Percentiles rank a stretch among this genome's conserved stretches.
These are phyloP conservation scores for Cyclanthera cordifolia DNA, from an alignment of 306 rosid species.

Conservation along the genomic window DNA sequence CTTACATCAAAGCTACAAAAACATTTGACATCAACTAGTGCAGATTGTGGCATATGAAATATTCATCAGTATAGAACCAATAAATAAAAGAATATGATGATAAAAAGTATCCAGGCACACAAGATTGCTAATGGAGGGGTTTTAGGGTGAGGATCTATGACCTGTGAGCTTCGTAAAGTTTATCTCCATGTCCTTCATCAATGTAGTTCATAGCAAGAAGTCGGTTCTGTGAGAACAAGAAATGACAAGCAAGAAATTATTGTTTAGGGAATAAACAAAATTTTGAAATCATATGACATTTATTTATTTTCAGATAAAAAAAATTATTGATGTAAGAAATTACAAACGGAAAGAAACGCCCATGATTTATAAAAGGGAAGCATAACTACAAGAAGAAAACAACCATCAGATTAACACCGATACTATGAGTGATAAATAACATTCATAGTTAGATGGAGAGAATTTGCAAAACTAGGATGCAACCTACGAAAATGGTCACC, in stretches of 20 bases:
- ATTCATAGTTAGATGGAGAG: no score
- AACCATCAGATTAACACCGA: no score
- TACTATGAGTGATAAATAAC: no score
- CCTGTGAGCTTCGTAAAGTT: slow-evolving; percentile 89
- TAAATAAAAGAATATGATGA: neutral
- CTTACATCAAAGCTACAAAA: slow-evolving; percentile 1
- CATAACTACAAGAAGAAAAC: no score
- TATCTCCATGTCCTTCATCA: slow-evolving; percentile 72
- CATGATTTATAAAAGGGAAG: no score
- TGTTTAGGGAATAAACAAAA: neutral
- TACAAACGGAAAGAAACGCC: no score
- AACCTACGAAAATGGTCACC: no score
- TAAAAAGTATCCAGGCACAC: neutral
- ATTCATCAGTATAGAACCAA: neutral
- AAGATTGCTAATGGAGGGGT: neutral
- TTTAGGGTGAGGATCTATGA: slow-evolving; percentile 8
- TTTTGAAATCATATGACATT: neutral
- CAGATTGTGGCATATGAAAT: neutral
- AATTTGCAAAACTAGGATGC: no score
- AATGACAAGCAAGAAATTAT: slow-evolving; percentile 7
- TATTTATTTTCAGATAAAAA: no score
- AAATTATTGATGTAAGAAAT: no score
- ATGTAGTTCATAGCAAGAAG: slow-evolving; percentile 87
- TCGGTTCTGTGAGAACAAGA: slow-evolving; percentile 55
- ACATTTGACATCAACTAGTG: neutral